Conservation (phyloP, 306 rosid genomes). For the Malus sieversii region DNA sequence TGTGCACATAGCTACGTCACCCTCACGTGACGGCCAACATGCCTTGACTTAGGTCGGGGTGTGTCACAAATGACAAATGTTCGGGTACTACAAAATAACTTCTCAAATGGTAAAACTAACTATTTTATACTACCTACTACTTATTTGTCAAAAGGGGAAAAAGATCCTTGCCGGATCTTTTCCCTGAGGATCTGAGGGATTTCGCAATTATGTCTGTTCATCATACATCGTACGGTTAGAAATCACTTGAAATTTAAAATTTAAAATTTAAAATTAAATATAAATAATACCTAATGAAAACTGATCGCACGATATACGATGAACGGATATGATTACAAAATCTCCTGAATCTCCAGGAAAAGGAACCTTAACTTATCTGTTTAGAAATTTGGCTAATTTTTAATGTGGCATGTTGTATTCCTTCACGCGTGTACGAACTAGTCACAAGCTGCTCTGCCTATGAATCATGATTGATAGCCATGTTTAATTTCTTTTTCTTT, state of each 20-base stretch:
- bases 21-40: no score
- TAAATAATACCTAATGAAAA: no score
- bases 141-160: background rate
- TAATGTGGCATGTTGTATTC: background rate
- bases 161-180: no score
- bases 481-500: background rate
- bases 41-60: no score
- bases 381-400: background rate
- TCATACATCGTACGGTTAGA: no score
- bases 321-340: no score
- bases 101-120: background rate
- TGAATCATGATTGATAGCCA: background rate
- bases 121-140: background rate
- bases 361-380: background rate
- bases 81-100: background rate
- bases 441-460: background rate
- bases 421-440: background rate
- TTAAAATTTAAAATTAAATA: no score
- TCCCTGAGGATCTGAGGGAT: no score
- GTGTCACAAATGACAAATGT: no score
- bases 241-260: no score
- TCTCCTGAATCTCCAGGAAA: rapidly evolving
- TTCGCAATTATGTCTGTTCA: rapidly evolving
- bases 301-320: rapidly evolving
- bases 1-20: no score